Conservation (phyloP, 768 basidiomycete species). For the Pisolithus marmoratus region DNA sequence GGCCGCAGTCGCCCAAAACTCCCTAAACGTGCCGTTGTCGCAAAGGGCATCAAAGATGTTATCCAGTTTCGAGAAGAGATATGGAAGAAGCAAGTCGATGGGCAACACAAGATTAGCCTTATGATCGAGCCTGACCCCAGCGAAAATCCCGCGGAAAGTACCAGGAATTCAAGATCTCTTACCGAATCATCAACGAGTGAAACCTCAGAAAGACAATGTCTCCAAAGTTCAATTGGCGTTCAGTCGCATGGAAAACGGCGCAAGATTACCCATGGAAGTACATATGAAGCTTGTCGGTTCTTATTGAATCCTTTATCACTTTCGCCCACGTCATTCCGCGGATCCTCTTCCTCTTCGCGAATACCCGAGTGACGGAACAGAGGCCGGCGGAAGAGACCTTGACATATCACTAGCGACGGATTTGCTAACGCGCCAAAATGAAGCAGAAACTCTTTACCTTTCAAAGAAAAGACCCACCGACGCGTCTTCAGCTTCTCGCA, state of each 20-base stretch:
- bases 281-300: constrained; percentile 47
- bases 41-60: constrained; percentile 64
- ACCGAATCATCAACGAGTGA: neutral
- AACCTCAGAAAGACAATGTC: neutral
- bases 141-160: constrained; percentile 23
- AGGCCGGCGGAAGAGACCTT: neutral
- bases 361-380: neutral
- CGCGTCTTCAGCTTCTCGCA: constrained; percentile 62
- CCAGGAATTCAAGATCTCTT: neutral
- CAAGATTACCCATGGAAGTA: constrained; percentile 24
- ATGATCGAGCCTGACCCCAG: constrained; percentile 32
- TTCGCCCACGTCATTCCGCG: constrained; percentile 5
- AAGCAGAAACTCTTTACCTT: neutral
- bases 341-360: neutral
- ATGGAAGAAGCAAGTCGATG: constrained; percentile 39
- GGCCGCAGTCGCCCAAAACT: constrained; percentile 42
- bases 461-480: constrained; percentile 30
- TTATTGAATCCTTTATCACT: constrained; percentile 53
- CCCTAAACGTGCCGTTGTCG: constrained; percentile 58
- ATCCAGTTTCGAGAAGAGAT: constrained; percentile 63
- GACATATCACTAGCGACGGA: constrained; percentile 42
- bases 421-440: constrained; percentile 43
- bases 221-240: constrained; percentile 1
- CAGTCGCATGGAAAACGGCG: constrained; percentile 23
- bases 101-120: constrained; percentile 31